These are phyloP conservation scores for Platanus orientalis DNA, from an alignment of 164 flowering plant genomes.

Conservation along the genomic window DNA sequence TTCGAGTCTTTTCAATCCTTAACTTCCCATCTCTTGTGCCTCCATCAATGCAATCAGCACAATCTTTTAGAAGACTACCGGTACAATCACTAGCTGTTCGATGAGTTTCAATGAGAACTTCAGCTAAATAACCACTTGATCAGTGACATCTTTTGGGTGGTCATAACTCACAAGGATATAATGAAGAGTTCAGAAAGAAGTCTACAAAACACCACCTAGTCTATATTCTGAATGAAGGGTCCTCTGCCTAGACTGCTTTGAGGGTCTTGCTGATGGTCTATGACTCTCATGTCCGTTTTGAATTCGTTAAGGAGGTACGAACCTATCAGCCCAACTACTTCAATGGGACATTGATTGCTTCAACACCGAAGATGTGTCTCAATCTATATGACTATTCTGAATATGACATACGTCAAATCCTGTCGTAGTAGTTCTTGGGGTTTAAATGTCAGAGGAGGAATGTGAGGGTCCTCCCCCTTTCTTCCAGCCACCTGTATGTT, in stretches of 20 bases:
- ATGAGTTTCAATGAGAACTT: too few species aligned
- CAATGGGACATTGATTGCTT: conserved; percentile 1
- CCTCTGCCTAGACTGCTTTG: too few species aligned
- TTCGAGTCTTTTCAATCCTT: background rate
- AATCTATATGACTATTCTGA: background rate
- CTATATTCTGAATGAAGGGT: too few species aligned
- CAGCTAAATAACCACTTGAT: too few species aligned
- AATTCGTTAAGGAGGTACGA: background rate
- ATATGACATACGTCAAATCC: background rate
- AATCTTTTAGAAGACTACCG: too few species aligned
- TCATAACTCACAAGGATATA: too few species aligned
- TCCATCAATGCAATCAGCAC: background rate
- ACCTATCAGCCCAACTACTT: background rate
- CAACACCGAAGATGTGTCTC: background rate
- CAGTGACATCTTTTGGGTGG: too few species aligned
- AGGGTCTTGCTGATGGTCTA: too few species aligned
- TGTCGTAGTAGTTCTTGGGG: background rate
- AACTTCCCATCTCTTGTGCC: background rate
- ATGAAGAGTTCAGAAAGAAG: too few species aligned
- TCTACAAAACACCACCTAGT: too few species aligned
- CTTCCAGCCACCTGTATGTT: background rate
- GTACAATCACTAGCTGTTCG: too few species aligned
- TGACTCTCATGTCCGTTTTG: background rate
- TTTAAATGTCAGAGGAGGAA: background rate
- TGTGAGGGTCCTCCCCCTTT: background rate